These are phyloP conservation scores for Trichoderma cornu-damae DNA, from an alignment of 2,329 filamentous ascomycete genomes.

Conservation along the genomic window DNA sequence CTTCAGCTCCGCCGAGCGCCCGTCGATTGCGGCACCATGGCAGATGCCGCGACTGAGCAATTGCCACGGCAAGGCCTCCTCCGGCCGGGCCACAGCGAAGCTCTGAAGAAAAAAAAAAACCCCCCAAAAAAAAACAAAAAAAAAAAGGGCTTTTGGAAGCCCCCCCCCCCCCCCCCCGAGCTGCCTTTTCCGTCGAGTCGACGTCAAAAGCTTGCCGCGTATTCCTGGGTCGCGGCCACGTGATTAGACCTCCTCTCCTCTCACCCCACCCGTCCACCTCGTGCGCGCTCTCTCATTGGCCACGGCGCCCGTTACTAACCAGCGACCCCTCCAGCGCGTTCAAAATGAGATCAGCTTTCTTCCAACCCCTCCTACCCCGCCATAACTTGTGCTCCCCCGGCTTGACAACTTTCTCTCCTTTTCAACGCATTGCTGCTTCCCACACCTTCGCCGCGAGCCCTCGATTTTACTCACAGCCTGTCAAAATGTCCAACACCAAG, in stretches of 20 bases:
- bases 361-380: slow-evolving; percentile 46
- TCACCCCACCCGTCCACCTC: slow-evolving; percentile 22
- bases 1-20: not conserved
- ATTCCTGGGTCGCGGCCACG: slow-evolving; percentile 25
- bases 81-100: not conserved
- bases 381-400: slow-evolving; percentile 39
- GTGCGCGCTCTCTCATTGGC: slow-evolving; percentile 26
- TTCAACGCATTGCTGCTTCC: slow-evolving; percentile 37
- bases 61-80: not conserved
- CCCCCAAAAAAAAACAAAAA: too few species aligned
- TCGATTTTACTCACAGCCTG: slow-evolving; percentile 53
- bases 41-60: not conserved
- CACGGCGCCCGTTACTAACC: slow-evolving; percentile 32
- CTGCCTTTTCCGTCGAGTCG: not conserved
- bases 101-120: not conserved
- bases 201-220: slow-evolving; percentile 13
- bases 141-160: too few species aligned
- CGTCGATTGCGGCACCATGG: not conserved
- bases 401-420: slow-evolving; percentile 38
- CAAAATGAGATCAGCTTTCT: slow-evolving; percentile 43
- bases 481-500: slow-evolving; percentile 66
- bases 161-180: not conserved
- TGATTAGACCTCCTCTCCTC: slow-evolving; percentile 25
- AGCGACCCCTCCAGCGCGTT: slow-evolving; percentile 38
- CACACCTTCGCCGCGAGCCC: slow-evolving; percentile 35